Evolutionary conservation across 2,329 filamentous ascomycete species (phyloP).

Genomic region (Colletotrichum falcatum): DNA sequence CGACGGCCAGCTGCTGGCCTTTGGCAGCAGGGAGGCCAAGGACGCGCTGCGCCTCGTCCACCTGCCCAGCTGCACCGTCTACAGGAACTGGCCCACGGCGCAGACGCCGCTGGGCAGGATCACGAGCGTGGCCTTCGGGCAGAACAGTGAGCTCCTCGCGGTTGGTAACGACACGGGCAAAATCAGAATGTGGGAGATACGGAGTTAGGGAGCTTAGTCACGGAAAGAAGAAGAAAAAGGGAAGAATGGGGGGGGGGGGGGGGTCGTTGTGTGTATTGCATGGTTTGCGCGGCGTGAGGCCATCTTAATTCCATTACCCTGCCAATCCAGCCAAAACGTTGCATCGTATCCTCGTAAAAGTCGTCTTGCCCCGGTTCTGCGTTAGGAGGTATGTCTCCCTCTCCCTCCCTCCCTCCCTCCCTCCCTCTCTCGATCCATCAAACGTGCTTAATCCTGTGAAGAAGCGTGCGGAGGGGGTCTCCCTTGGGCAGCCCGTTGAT

Average conservation of each 20-base stretch:
- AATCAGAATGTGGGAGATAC: slow-evolving; percentile 91
- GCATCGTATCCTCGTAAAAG: background rate
- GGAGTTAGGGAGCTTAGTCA: slow-evolving; percentile 62
- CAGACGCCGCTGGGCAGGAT: slow-evolving; percentile 90
- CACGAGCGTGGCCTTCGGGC: slow-evolving; percentile 77
- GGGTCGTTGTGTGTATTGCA: slow-evolving; percentile 12
- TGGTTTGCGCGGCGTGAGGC: slow-evolving; percentile 18
- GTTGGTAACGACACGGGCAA: slow-evolving; percentile 92
- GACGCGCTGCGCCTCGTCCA: slow-evolving; percentile 91
- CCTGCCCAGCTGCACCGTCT: slow-evolving; percentile 91
- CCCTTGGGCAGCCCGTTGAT: slow-evolving; percentile 56
- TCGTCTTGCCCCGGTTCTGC: background rate
- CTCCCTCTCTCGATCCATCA: background rate
- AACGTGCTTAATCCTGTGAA: slow-evolving; percentile 42
- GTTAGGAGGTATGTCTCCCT: no score
- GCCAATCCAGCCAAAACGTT: background rate
- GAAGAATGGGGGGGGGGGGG: no score
- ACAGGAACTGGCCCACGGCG: slow-evolving; percentile 95
- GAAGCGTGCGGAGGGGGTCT: slow-evolving; percentile 54
- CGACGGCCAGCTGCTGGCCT: slow-evolving; percentile 89
- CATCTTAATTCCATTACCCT: slow-evolving; percentile 4
- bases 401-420: background rate
- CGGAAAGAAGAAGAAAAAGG: background rate
- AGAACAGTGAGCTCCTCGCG: slow-evolving; percentile 76
- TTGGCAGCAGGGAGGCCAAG: slow-evolving; percentile 88